phyloP scores from a whole-genome alignment of 1,284 basidiomycete genomes.

The Sporisorium sorghi region DNA sequence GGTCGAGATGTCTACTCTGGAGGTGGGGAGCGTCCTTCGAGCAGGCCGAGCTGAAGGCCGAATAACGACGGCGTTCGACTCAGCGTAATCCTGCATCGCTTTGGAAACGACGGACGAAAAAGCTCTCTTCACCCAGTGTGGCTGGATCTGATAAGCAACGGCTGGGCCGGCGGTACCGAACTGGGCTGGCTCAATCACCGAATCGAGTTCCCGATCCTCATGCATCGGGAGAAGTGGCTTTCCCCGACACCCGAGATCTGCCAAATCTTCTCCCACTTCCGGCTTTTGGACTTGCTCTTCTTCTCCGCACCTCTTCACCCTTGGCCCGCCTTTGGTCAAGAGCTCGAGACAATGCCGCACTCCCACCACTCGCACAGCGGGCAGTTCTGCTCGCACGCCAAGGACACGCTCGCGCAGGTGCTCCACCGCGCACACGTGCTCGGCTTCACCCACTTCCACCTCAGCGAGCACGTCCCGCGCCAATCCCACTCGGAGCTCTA shows the following conservation, averaged over 20 bases:
- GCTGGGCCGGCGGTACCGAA: constrained; percentile 8
- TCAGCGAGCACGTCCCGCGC: constrained; percentile 94
- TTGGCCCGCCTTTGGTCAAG: no score
- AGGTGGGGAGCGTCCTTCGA: no score
- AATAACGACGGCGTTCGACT: constrained; percentile 18
- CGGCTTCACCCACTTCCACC: constrained; percentile 84
- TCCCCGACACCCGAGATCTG: constrained; percentile 2
- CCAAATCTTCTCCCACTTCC: constrained; percentile 1
- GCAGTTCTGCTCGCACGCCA: constrained; percentile 93
- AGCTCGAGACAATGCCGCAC: constrained; percentile 78
- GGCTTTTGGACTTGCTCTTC: background rate
- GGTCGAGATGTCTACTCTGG: no score
- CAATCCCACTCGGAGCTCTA: constrained; percentile 85
- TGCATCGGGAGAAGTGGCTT: background rate
- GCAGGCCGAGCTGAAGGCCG: constrained; percentile 1
- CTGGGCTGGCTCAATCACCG: no score
- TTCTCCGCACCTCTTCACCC: background rate
- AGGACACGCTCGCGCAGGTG: constrained; percentile 80
- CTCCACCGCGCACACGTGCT: constrained; percentile 81
- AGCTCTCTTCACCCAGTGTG: background rate
- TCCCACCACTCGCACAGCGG: constrained; percentile 93
- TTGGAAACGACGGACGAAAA: background rate
- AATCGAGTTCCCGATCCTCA: background rate
- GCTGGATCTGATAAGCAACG: constrained; percentile 27
- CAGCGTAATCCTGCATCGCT: constrained; percentile 19